Conservation (phyloP, 192 early-diverging fungal species). For the Haplosporangium gracile region DNA sequence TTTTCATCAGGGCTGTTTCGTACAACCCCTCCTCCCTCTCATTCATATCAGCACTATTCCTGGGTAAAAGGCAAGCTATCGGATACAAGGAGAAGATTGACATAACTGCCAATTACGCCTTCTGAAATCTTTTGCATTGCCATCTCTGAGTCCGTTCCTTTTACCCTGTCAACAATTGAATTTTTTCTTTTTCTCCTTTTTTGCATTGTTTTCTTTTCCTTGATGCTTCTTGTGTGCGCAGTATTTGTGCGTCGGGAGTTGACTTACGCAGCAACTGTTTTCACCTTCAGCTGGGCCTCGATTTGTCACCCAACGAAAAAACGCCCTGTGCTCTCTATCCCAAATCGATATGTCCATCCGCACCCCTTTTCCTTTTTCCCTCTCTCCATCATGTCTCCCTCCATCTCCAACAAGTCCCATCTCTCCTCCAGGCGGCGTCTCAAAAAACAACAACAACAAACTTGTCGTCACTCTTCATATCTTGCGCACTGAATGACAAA, state of each 20-base stretch:
- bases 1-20: no score
- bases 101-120: no score
- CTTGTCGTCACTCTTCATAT: background rate
- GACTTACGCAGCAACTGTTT: no score
- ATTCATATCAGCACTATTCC: background rate
- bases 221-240: background rate
- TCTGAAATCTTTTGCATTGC: background rate
- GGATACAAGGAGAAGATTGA: no score
- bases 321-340: background rate
- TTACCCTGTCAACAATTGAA: background rate
- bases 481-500: background rate
- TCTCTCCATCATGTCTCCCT: background rate
- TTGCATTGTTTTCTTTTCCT: background rate
- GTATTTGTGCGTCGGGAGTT: background rate
- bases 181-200: background rate
- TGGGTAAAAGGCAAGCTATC: no score
- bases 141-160: background rate
- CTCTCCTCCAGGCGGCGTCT: background rate
- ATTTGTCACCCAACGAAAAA: background rate
- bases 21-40: background rate
- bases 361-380: no score
- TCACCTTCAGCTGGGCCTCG: background rate
- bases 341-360: no score
- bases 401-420: background rate
- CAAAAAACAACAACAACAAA: conserved; percentile 1